Evolutionary conservation across 441 rosid species (phyloP), one percentile per base, ranked within the genome.

Genomic region (Erodium moschatum): DNA sequence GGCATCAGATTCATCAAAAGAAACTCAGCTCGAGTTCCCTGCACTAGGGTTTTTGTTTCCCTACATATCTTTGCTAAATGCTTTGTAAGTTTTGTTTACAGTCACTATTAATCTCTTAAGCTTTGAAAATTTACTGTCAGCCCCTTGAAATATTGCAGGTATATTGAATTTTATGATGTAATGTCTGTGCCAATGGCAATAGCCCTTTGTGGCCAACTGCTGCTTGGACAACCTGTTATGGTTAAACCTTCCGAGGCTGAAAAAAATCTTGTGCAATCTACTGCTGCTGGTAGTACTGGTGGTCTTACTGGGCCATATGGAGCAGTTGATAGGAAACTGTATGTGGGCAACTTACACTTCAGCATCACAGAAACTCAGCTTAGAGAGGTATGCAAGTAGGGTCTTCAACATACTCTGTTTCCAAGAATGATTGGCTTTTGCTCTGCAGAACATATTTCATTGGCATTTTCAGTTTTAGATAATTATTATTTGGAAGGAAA

Each of bases 181-280:
- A 89, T 89, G 97, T 86, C 90, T 42, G 96, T 89, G 71, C 96
- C 97, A 44, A 87, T 88, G 95, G 97, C 95, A 29, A 89, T 92
- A 80, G 95, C 96, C 21, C 78, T 88, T 64, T 89, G 91, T 70
- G 96, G 96, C 69, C 97, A 92, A 44, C 81, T 80, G 19, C 85
- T 92, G 61, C 85, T 89, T 75, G 96, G 97, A 73, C 95, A 88
- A 79, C 96, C 91, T 71, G 97, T 89, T 65, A 92, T 89, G 96
- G 96, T 92, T 72, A 92, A 92, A 79, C 96, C 97, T 75, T 92
- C 97, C 7, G 97, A 92, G 84, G 97, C 97, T 77, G 96, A 92
- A 81, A 92, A 92, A 86, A 92, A 92, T 75, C 82, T 92, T 76
- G 89, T 85, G 73, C 97, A 89, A 72, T 83, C 96, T 69, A 92